Evolutionary conservation across 2,329 filamentous ascomycete genomes (phyloP), one percentile per base, ranked within the genome.

Genomic region (Pseudofabraea citricarpa): DNA sequence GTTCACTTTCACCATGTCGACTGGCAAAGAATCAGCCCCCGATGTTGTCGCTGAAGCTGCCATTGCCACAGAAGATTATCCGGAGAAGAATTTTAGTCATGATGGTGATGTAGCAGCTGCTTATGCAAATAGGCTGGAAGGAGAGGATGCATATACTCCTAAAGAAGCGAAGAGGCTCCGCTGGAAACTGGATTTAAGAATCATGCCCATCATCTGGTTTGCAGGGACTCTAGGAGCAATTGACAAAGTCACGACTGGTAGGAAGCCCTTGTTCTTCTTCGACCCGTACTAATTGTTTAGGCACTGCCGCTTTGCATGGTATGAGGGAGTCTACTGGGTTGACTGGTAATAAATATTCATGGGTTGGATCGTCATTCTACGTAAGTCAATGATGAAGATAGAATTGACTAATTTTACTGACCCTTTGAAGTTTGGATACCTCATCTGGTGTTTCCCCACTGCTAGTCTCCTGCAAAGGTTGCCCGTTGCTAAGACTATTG

Each of bases 131-230:
- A 43, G 54, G 21, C 54, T 61, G 22, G 35, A 45, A 20, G 51
- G 56, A 16, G 55, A 57, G 31, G 52, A 62, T 42, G 51, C 56
- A 1, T 64, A 64, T 41, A 55, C 56, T 1, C 29, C 35, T 1
- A 45, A 52, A 29, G 60, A 52, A 13, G 15, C 16, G 12, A 42
- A 21, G 54, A 53, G 35, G 18, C 53, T 69, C 22, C 51, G 66
- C 31, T 67, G 67, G 59, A 69, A 69, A 53, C 52, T 69, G n/a
- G 67, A 70, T 50, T 40, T 64, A 12, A 58, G 63, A 20, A 55
- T 70, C 6, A 59, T 70, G 6, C 67, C 67, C 1, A 58, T 67
- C 20, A 56, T 70, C 7, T 65, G 62, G 59, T 57, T 62, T 51
- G 61, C 50, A 35, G 49, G 56, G 33, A 53, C 50, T 12, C 19